A percentile compares a stretch with the other conserved stretches of the same genome.
phyloP scores from a whole-genome alignment of 139 green algal genomes.

The Medakamo hakoo region DNA sequence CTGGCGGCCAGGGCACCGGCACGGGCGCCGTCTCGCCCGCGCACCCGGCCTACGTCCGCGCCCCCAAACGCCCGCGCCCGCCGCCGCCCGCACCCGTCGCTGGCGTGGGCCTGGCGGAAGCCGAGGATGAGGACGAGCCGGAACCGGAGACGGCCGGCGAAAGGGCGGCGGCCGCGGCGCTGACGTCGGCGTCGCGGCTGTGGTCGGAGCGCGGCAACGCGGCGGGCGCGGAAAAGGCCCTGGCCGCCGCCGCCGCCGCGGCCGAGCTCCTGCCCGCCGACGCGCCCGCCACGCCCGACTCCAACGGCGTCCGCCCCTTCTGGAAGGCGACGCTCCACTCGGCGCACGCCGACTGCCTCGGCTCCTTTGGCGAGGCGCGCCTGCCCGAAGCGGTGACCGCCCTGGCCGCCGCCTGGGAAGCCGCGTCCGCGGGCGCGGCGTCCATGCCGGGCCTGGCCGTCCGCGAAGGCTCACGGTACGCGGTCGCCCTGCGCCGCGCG shows the following conservation, averaged over 20 bases:
- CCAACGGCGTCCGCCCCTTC: neutral
- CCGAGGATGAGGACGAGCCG: neutral
- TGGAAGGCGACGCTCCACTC: neutral
- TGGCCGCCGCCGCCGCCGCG: neutral
- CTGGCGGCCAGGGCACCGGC: neutral
- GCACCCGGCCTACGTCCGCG: too few species aligned
- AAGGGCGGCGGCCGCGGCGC: too few species aligned
- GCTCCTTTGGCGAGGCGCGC: neutral
- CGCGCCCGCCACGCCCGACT: too few species aligned
- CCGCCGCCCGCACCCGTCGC: too few species aligned
- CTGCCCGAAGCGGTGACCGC: neutral
- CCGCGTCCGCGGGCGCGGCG: too few species aligned
- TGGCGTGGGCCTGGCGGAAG: neutral
- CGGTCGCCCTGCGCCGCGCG: neutral
- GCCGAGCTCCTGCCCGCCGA: too few species aligned
- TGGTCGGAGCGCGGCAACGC: neutral
- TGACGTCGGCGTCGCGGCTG: neutral
- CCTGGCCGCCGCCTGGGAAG: neutral
- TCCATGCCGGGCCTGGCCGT: neutral
- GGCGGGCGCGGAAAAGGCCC: neutral
- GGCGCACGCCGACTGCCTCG: neutral
- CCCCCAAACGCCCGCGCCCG: too few species aligned
- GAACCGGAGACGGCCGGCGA: neutral
- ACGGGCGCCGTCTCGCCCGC: too few species aligned
- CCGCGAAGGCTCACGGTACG: neutral